phyloP scores from a whole-genome alignment of 306 rosid species.

The Acacia crassicarpa region DNA sequence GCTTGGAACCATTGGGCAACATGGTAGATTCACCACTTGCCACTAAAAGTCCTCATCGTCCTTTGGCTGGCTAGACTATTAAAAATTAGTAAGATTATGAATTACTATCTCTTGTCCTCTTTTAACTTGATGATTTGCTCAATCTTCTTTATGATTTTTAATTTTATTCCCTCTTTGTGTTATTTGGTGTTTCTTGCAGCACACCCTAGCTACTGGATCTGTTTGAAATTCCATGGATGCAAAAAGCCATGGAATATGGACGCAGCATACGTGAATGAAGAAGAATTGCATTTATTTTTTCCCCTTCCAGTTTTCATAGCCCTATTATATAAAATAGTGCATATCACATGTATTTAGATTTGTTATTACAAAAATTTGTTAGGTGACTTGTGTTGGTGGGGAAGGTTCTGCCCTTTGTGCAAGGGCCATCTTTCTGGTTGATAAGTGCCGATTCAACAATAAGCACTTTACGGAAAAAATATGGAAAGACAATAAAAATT shows the following conservation, averaged over 20 bases:
- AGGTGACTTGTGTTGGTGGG: conserved; percentile 43
- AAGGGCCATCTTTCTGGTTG: conserved; percentile 31
- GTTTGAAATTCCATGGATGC: conserved; percentile 36
- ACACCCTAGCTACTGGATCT: not conserved
- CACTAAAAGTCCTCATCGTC: conserved; percentile 41
- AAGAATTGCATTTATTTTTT: conserved; percentile 24
- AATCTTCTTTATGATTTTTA: not conserved
- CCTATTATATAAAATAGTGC: conserved; percentile 47
- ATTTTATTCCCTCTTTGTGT: not conserved
- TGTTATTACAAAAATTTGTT: conserved; percentile 37
- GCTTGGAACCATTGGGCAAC: conserved; percentile 69
- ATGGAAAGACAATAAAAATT: conserved; percentile 42
- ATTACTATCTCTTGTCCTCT: conserved; percentile 6
- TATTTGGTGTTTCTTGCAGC: not conserved
- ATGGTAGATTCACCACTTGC: conserved; percentile 64
- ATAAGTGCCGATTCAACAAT: conserved; percentile 34
- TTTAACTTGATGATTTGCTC: not conserved
- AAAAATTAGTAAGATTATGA: conserved; percentile 35
- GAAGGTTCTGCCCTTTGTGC: conserved; percentile 33
- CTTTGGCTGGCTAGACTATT: conserved; percentile 10
- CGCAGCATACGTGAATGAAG: conserved; percentile 43
- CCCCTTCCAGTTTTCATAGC: conserved; percentile 35
- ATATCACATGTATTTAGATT: conserved; percentile 56
- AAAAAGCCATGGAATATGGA: conserved; percentile 42
- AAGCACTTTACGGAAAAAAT: conserved; percentile 31